Percentiles rank a stretch among this genome's conserved stretches.
Conservation (phyloP, 2,329 filamentous ascomycete species). For the Amylocarpus encephaloides region DNA sequence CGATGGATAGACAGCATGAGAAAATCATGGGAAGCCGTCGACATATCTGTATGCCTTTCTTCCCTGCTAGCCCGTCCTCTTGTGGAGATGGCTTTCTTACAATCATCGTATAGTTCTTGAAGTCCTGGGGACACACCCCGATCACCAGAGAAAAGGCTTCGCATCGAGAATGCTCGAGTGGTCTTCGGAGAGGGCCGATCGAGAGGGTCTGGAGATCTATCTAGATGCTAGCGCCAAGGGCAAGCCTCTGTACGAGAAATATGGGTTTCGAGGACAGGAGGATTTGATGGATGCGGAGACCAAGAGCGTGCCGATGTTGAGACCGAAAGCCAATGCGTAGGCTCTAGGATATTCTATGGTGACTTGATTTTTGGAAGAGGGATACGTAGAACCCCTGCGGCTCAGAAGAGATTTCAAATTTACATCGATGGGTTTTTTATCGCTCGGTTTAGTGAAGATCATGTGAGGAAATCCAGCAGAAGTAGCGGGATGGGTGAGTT, state of each 20-base stretch:
- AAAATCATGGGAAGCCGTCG: constrained; percentile 3
- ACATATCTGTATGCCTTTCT: constrained; percentile 8
- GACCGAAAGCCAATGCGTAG: too few relatives aligned
- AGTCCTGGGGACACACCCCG: background rate
- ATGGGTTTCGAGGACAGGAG: background rate
- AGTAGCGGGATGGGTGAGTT: too few relatives aligned
- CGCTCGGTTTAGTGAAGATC: too few relatives aligned
- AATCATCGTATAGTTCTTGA: background rate
- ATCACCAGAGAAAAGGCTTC: background rate
- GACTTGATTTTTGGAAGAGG: too few relatives aligned
- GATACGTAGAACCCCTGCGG: too few relatives aligned
- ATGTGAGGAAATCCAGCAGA: too few relatives aligned
- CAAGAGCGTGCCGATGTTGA: background rate
- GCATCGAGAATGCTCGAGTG: background rate
- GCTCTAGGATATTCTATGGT: too few relatives aligned
- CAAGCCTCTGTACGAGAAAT: background rate
- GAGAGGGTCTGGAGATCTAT: background rate
- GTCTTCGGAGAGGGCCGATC: background rate
- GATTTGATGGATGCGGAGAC: background rate
- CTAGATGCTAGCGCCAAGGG: background rate
- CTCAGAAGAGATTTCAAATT: too few relatives aligned
- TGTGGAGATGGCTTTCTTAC: background rate
- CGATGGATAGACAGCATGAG: constrained; percentile 11
- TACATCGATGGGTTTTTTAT: too few relatives aligned
- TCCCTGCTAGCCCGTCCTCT: background rate